Evolutionary conservation across 805 yeast genomes (phyloP).

Genomic region (Hanseniaspora meyeri): DNA sequence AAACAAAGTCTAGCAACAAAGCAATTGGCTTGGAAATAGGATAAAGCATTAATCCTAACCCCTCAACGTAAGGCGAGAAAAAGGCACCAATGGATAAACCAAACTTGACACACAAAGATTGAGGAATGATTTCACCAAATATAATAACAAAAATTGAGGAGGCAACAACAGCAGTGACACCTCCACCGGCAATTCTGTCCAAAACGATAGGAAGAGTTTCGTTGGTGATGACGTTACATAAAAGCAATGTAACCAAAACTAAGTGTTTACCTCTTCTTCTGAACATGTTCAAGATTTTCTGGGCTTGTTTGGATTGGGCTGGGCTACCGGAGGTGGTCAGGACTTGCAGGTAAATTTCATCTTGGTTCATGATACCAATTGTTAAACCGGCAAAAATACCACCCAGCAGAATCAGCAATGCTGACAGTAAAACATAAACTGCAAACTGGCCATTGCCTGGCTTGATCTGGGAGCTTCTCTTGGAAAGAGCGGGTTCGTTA

Average conservation of each 20-base stretch:
- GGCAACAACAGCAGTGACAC: slow-evolving; percentile 89
- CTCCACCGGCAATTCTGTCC: slow-evolving; percentile 89
- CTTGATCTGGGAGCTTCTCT: slow-evolving; percentile 1
- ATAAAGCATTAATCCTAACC: slow-evolving; percentile 76
- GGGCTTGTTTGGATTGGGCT: slow-evolving; percentile 54
- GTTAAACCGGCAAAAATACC: slow-evolving; percentile 92
- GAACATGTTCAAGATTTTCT: slow-evolving; percentile 49
- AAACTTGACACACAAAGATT: slow-evolving; percentile 80
- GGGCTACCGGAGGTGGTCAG: slow-evolving; percentile 76
- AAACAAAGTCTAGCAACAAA: slow-evolving; percentile 56
- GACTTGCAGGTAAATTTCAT: slow-evolving; percentile 85
- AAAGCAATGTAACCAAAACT: slow-evolving; percentile 78
- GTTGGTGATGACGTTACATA: slow-evolving; percentile 83
- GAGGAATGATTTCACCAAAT: slow-evolving; percentile 95
- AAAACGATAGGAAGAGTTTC: slow-evolving; percentile 89
- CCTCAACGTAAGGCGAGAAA: slow-evolving; percentile 76
- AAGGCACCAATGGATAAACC: slow-evolving; percentile 85
- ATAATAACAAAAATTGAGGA: slow-evolving; percentile 88
- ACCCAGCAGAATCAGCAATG: slow-evolving; percentile 42
- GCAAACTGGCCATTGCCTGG: slow-evolving; percentile 10
- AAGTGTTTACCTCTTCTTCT: slow-evolving; percentile 85
- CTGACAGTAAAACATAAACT: slow-evolving; percentile 5
- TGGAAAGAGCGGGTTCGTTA: background rate
- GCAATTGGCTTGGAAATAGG: slow-evolving; percentile 92
- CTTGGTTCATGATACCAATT: slow-evolving; percentile 96